A percentile compares a stretch with the other conserved stretches of the same genome.
These are phyloP conservation scores for Rhodosporidiobolus odoratus DNA, from an alignment of 768 basidiomycete species.

Conservation along the genomic window DNA sequence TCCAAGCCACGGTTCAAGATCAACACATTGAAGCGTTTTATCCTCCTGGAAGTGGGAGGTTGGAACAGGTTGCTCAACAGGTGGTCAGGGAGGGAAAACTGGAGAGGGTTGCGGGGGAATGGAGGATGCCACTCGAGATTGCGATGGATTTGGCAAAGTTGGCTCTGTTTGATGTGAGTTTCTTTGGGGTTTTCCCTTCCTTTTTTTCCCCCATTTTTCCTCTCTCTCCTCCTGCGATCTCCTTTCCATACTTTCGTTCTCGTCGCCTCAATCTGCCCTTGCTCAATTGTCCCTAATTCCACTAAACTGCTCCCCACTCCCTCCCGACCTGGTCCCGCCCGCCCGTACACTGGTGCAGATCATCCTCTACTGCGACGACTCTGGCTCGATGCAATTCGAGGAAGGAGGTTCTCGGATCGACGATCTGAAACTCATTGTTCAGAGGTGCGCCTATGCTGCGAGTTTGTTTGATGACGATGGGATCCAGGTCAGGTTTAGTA, in stretches of 20 bases:
- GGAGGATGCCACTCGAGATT: constrained; percentile 49
- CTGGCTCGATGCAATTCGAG: constrained; percentile 44
- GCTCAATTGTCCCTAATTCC: background rate
- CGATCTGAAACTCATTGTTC: constrained; percentile 47
- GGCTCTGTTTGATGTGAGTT: constrained; percentile 46
- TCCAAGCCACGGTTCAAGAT: constrained; percentile 5
- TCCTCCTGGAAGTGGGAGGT: constrained; percentile 43
- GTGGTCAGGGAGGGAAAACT: constrained; percentile 47
- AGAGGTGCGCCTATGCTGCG: constrained; percentile 10
- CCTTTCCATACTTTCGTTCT: background rate
- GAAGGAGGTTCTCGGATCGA: constrained; percentile 50
- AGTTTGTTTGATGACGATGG: constrained; percentile 20
- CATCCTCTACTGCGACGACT: constrained; percentile 45
- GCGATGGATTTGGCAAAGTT: constrained; percentile 48
- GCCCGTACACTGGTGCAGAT: too few species aligned
- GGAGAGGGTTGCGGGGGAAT: constrained; percentile 45
- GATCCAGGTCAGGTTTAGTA: constrained; percentile 43
- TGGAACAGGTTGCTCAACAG: constrained; percentile 47
- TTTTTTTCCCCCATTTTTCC: background rate
- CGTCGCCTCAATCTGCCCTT: constrained; percentile 42
- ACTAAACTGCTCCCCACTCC: too few species aligned
- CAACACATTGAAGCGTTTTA: constrained; percentile 50
- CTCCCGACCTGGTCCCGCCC: background rate
- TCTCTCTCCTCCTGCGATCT: background rate
- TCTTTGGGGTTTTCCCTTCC: constrained; percentile 25